These are phyloP conservation scores for Candida coquimbonensis DNA, from an alignment of 805 yeast genomes.

Conservation along the genomic window DNA sequence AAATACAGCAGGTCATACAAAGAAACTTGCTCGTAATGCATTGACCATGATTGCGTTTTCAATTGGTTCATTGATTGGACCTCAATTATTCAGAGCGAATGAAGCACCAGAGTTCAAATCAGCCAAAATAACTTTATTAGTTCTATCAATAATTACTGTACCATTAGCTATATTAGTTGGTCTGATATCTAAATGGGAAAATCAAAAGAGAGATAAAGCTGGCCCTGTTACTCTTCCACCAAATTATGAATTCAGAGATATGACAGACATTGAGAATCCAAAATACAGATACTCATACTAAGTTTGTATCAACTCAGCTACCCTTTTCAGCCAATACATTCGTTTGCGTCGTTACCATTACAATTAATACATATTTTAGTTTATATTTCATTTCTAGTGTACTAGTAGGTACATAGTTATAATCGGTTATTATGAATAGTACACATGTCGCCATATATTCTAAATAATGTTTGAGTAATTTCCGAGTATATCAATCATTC, in stretches of 20 bases:
- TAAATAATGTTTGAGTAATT: no score
- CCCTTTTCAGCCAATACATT: no score
- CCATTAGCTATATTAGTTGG: slow-evolving; percentile 39
- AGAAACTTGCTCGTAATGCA: slow-evolving; percentile 46
- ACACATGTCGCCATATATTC: no score
- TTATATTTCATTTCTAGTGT: no score
- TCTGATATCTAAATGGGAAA: slow-evolving; percentile 40
- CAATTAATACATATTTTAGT: no score
- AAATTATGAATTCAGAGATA: slow-evolving; percentile 44
- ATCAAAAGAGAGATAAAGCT: slow-evolving; percentile 38
- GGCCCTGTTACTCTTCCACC: slow-evolving; percentile 25
- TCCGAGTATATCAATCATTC: no score
- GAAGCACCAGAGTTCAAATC: slow-evolving; percentile 48
- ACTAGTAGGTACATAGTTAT: no score
- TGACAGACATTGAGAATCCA: slow-evolving; percentile 53
- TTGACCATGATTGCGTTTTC: slow-evolving; percentile 53
- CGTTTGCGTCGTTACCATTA: no score
- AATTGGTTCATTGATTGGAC: slow-evolving; percentile 54
- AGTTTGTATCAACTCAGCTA: not conserved
- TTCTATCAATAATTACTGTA: slow-evolving; percentile 39
- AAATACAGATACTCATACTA: slow-evolving; percentile 43
- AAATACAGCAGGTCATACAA: slow-evolving; percentile 57
- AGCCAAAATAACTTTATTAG: slow-evolving; percentile 51
- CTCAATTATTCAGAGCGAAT: slow-evolving; percentile 48
- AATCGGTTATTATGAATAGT: no score